Percentiles rank a stretch among this genome's conserved stretches.
Conservation (phyloP, 2,329 filamentous ascomycete genomes). For the Colletotrichum trifolii region DNA sequence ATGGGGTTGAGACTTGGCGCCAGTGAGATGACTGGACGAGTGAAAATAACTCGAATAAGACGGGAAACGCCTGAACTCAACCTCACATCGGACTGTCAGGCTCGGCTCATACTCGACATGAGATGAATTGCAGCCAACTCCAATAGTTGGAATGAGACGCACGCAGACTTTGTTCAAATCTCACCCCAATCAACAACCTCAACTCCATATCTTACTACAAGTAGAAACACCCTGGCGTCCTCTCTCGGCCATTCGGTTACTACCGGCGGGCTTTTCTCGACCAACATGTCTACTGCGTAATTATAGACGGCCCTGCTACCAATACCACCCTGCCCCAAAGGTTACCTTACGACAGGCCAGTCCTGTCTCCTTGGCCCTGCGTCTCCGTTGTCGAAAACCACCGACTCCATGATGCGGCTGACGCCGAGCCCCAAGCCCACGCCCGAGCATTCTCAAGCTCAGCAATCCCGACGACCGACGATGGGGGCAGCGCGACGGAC, state of each 20-base stretch:
- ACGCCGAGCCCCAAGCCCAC: slow-evolving; percentile 12
- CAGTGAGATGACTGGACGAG: slow-evolving; percentile 5
- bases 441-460: background rate
- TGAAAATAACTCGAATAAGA: slow-evolving; percentile 2
- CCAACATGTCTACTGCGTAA: too few species aligned
- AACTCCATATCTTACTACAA: background rate
- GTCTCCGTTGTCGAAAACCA: slow-evolving; percentile 20
- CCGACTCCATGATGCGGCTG: slow-evolving; percentile 23
- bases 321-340: slow-evolving; percentile 20
- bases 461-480: background rate
- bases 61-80: background rate
- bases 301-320: background rate
- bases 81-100: slow-evolving; percentile 3
- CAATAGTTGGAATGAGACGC: background rate
- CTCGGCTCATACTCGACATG: slow-evolving; percentile 1
- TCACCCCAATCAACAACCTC: background rate
- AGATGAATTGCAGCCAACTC: background rate
- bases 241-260: slow-evolving; percentile 16
- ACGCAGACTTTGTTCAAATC: slow-evolving; percentile 14
- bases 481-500: background rate
- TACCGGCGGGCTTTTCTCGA: slow-evolving; percentile 12
- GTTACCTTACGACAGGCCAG: slow-evolving; percentile 1
- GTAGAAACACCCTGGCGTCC: background rate
- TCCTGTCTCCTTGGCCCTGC: slow-evolving; percentile 24
- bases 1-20: slow-evolving; percentile 4